Evolutionary conservation across 768 basidiomycete species (phyloP).

Genomic region (Phanerochaete sordida): DNA sequence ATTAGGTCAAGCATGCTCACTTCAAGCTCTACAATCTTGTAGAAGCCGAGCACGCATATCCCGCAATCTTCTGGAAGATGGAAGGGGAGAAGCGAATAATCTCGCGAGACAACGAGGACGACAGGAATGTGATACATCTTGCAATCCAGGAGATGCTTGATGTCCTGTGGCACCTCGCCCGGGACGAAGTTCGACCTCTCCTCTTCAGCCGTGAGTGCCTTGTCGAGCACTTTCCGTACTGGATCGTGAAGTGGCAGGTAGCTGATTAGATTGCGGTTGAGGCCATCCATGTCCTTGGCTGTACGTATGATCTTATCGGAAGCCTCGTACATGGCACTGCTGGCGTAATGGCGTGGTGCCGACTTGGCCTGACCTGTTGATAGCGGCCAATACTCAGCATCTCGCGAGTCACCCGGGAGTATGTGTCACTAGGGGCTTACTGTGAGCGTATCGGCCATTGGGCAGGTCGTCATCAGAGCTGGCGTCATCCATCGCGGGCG

Average conservation of each 20-base stretch:
- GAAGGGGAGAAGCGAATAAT: constrained; percentile 11
- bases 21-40: constrained; percentile 4
- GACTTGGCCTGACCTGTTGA: background rate
- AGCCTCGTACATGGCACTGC: background rate
- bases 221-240: background rate
- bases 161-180: constrained; percentile 8
- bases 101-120: constrained; percentile 6
- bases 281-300: background rate
- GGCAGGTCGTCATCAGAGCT: background rate
- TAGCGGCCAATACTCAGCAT: background rate
- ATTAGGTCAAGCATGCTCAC: background rate
- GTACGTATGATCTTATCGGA: background rate
- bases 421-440: background rate
- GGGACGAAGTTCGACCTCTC: background rate
- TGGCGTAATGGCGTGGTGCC: background rate
- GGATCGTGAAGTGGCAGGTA: background rate
- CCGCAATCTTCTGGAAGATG: constrained; percentile 8
- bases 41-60: constrained; percentile 13
- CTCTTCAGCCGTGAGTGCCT: background rate
- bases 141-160: constrained; percentile 11
- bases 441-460: background rate
- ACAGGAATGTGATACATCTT: constrained; percentile 8
- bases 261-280: background rate
- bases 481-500: background rate
- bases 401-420: too few relatives aligned